Evolutionary conservation across 257 asterid genomes (phyloP).

Genomic region (Solanum megistacrolobum): DNA sequence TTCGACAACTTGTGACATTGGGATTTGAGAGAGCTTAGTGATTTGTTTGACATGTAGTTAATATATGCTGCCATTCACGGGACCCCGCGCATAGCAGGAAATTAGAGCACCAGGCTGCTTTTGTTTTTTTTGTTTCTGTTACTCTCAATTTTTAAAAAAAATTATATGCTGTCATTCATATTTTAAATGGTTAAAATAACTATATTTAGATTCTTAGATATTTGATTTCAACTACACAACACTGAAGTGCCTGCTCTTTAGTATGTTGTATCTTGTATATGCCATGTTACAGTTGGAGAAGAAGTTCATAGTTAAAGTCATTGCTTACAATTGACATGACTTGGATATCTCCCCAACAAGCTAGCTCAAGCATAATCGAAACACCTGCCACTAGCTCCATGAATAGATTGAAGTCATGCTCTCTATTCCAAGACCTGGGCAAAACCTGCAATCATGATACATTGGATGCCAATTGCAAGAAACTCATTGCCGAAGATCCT

Average conservation of each 20-base stretch:
- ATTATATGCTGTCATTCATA: not conserved
- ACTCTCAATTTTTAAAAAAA: not conserved
- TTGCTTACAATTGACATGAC: not conserved
- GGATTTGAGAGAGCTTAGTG: not conserved
- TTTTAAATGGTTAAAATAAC: not conserved
- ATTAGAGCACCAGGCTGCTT: not conserved
- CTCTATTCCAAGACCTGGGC: too few species aligned
- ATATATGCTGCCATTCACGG: not conserved
- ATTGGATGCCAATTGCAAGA: slow-evolving; percentile 76
- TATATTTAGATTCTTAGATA: not conserved
- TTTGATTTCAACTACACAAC: not conserved
- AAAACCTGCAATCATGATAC: slow-evolving; percentile 94
- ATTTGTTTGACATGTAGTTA: not conserved
- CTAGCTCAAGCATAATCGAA: not conserved
- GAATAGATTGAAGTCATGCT: slow-evolving; percentile 86
- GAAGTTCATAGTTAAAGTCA: not conserved
- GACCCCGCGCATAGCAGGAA: not conserved
- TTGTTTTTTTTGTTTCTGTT: not conserved
- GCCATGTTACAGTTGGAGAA: not conserved
- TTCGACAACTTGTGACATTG: not conserved
- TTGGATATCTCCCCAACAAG: not conserved
- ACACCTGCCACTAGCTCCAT: slow-evolving; percentile 20
- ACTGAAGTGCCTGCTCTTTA: not conserved
- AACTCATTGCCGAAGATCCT: too few species aligned
- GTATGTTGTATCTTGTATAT: not conserved